Base-by-base conservation (phyloP, 805 yeast species). In the Dipodascus albidus region DNA sequence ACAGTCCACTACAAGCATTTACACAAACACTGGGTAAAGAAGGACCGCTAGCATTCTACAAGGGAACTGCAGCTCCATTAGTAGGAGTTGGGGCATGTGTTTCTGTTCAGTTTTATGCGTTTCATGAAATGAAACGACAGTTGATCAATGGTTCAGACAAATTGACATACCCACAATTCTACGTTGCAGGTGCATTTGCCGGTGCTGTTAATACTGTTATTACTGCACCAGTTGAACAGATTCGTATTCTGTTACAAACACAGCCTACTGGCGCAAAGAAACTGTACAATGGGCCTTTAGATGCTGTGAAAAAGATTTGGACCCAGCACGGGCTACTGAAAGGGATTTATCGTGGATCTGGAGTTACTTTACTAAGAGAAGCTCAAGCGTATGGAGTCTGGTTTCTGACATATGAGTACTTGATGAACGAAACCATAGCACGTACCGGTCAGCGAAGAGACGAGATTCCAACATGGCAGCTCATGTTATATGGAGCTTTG, bases 351-450 rank as follows among this genome's bases (percentile, higher is more conserved):
- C 67, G 87, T 53, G 87, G 87, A 0, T 66, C 70, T 17, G 59
- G 68, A 2, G 74, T 82, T 54, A 82, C 87, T 0, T 59, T 78
- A 1, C 48, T 77, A 11, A 69, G 87, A 55, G 87, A 82, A 60
- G 67, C 76, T n/a, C 87, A 82, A 64, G 86, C 87, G 0, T 83
- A 83, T 61, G 89, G 89, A 3, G 78, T 81, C 15, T 83, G 89
- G 89, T 83, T 83, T 59, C 67, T 81, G 55, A 72, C 86, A 1
- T 83, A 80, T 62, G 89, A 83, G 63, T 71, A 67, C 49, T 67
- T 82, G 53, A 77, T 83, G 61, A 53, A 52, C 9, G 23, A 53
- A n/a, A 54, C 57, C 9, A 57, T 57, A 3, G 48, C 56, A 35
- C 52, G 59, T 23, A 55, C 58, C 2, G 64, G 60, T 23, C 55